Evolutionary conservation across 768 basidiomycete genomes (phyloP).

Genomic region (Hygrocybe punicea): DNA sequence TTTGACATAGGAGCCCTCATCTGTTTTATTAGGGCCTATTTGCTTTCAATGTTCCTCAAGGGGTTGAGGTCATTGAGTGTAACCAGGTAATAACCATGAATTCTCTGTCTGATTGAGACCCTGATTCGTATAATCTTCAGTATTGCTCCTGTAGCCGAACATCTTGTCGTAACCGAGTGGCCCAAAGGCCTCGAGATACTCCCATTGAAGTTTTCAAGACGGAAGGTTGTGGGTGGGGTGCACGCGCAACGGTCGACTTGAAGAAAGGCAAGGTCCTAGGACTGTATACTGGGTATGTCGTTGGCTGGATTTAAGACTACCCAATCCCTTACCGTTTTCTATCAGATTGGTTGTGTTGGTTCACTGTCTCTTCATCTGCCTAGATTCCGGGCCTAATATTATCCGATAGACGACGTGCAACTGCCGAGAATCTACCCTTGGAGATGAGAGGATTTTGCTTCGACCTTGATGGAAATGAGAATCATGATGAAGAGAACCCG

Average conservation of each 20-base stretch:
- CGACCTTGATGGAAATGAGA: slow-evolving; percentile 59
- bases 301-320: slow-evolving; percentile 5
- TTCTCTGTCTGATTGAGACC: neutral
- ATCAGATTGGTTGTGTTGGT: neutral
- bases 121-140: slow-evolving; percentile 22
- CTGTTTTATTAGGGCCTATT: slow-evolving; percentile 45
- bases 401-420: slow-evolving; percentile 39
- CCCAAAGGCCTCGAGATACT: slow-evolving; percentile 54
- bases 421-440: slow-evolving; percentile 34
- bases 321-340: neutral
- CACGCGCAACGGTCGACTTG: slow-evolving; percentile 43
- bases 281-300: slow-evolving; percentile 61
- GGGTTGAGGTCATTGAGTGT: slow-evolving; percentile 61
- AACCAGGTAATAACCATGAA: slow-evolving; percentile 44
- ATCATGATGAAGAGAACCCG: slow-evolving; percentile 32
- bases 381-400: neutral
- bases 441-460: slow-evolving; percentile 47
- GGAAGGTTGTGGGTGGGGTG: slow-evolving; percentile 59
- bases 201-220: slow-evolving; percentile 70
- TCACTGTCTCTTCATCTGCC: slow-evolving; percentile 43
- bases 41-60: slow-evolving; percentile 39
- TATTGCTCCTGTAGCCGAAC: slow-evolving; percentile 41
- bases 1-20: neutral
- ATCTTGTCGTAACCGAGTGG: slow-evolving; percentile 57
- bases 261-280: slow-evolving; percentile 59